Percentiles rank a stretch among this genome's conserved stretches.
These are phyloP conservation scores for Rhododendron mucronatum DNA, from an alignment of 148 eudicot genomes.

Conservation along the genomic window DNA sequence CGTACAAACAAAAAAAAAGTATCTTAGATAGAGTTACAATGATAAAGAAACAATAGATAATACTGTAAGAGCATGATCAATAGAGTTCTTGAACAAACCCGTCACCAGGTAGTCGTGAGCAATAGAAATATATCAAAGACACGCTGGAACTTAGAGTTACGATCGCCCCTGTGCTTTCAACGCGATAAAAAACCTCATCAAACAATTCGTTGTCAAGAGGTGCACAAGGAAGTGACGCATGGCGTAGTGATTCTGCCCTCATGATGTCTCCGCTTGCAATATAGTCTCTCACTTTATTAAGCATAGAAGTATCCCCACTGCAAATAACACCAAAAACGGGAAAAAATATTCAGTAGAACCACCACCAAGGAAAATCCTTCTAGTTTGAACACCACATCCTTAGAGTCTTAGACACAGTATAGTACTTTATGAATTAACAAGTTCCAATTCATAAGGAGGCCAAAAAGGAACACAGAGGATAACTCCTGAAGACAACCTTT, in stretches of 20 bases:
- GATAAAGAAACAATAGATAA: background rate
- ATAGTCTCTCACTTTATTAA: slow-evolving; percentile 43
- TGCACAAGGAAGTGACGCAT: slow-evolving; percentile 62
- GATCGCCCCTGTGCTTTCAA: slow-evolving; percentile 72
- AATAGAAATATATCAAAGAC: slow-evolving; percentile 57
- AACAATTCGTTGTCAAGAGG: slow-evolving; percentile 39
- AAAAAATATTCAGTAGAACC: background rate
- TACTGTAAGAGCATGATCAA: background rate
- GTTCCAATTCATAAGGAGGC: background rate
- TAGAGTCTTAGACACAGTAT: background rate
- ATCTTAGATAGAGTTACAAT: background rate
- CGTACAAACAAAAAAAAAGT: background rate
- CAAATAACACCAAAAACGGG: background rate
- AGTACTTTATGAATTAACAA: background rate
- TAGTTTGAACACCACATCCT: background rate
- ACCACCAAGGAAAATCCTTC: background rate
- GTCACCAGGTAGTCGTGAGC: slow-evolving; percentile 87
- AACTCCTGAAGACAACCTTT: background rate
- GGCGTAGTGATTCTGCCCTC: slow-evolving; percentile 64
- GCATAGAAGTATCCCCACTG: slow-evolving; percentile 56
- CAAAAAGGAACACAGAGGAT: background rate
- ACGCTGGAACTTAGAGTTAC: slow-evolving; percentile 72
- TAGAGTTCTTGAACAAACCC: slow-evolving; percentile 41
- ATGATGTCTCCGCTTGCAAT: slow-evolving; percentile 58
- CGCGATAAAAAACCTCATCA: slow-evolving; percentile 48